Evolutionary conservation across 2,329 filamentous ascomycete species (phyloP).

Genomic region (Aureobasidium pullulans): DNA sequence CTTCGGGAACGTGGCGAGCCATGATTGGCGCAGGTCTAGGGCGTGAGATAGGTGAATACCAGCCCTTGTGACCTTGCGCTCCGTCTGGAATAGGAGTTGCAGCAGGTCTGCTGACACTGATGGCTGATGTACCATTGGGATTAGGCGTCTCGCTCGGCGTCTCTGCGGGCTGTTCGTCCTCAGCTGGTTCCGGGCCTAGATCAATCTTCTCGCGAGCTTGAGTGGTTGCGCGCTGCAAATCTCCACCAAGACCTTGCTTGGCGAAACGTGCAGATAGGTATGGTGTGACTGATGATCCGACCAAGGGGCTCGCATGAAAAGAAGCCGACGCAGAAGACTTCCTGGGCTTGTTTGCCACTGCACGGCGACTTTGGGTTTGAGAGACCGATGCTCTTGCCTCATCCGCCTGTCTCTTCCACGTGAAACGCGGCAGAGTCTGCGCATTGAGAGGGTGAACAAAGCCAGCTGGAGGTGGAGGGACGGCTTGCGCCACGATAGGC

Average conservation of each 20-base stretch:
- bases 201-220: constrained; percentile 28
- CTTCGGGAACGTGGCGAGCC: constrained; percentile 16
- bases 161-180: constrained; percentile 12
- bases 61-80: constrained; percentile 24
- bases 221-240: constrained; percentile 25
- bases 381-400: constrained; percentile 6
- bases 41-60: constrained; percentile 21
- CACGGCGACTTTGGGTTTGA: not conserved
- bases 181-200: constrained; percentile 21
- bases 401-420: constrained; percentile 16
- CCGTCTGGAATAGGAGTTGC: constrained; percentile 18
- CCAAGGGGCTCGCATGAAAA: constrained; percentile 3
- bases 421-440: constrained; percentile 14
- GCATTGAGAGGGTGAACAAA: constrained; percentile 16
- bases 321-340: not conserved
- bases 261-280: constrained; percentile 33
- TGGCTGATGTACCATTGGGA: not conserved
- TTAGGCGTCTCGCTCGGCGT: not conserved
- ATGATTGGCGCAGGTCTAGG: constrained; percentile 26
- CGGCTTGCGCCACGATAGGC: not conserved
- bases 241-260: constrained; percentile 36
- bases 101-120: not conserved
- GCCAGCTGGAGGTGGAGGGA: not conserved
- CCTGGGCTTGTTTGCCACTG: not conserved
- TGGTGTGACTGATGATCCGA: constrained; percentile 25